A percentile compares a stretch with the other conserved stretches of the same genome.
These are phyloP conservation scores for Asclepias syriaca DNA, from an alignment of 257 asterid species.

Conservation along the genomic window DNA sequence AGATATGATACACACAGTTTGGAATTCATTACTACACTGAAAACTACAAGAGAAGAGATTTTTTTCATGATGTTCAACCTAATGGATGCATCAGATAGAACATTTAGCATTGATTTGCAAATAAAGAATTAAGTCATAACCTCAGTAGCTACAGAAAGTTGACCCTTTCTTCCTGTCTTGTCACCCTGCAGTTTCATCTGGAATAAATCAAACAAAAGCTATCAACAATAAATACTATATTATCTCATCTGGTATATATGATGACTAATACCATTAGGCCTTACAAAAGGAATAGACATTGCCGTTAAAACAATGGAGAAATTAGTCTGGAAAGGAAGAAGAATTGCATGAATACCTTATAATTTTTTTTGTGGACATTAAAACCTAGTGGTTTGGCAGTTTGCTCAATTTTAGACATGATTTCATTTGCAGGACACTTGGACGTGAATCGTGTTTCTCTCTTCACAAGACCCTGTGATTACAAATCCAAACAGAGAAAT, in stretches of 20 bases:
- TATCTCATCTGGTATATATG: not conserved
- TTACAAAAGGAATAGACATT: not conserved
- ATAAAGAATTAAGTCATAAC: slow-evolving; percentile 26
- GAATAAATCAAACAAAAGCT: slow-evolving; percentile 6
- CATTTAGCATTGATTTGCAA: not conserved
- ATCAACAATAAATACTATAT: not conserved
- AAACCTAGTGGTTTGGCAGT: slow-evolving; percentile 82
- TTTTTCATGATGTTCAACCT: not conserved
- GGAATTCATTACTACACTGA: not conserved
- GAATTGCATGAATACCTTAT: slow-evolving; percentile 41
- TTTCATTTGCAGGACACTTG: slow-evolving; percentile 58
- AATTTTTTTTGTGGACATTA: slow-evolving; percentile 63
- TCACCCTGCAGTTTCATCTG: slow-evolving; percentile 81
- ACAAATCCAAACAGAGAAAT: slow-evolving; percentile 11
- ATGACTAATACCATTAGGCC: not conserved
- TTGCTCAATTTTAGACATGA: slow-evolving; percentile 70
- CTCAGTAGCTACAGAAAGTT: slow-evolving; percentile 80
- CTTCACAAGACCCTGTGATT: slow-evolving; percentile 49
- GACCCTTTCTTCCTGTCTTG: slow-evolving; percentile 78
- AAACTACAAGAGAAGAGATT: not conserved
- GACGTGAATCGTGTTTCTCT: slow-evolving; percentile 79
- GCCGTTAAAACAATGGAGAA: not conserved
- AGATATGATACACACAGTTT: not conserved
- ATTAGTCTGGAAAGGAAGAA: not conserved
- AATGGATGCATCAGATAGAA: not conserved